Base-by-base conservation (phyloP, 2,329 filamentous ascomycete genomes). In the Xylaria sp. region DNA sequence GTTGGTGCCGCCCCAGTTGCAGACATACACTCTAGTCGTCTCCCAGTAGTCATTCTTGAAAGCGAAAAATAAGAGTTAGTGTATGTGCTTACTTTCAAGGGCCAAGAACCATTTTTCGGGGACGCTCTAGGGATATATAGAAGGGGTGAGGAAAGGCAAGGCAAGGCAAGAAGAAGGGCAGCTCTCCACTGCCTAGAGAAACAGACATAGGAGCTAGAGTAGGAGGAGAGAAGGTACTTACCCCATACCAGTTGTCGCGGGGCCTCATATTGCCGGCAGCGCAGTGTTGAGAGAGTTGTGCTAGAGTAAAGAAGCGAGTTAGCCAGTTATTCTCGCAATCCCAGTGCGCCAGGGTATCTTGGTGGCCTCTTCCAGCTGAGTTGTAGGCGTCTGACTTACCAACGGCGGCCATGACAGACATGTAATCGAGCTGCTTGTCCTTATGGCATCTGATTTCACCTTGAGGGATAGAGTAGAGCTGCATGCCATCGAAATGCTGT, bases 1-100 rank as follows among this genome's bases (percentile, higher is more conserved):
- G 32, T 64, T 64, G 42, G 4, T 42, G 8, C 42, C 54, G 14
- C 53, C 61, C 53, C 53, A 64, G 30, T 64, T 64, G 42, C 61
- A 64, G 42, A 58, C 61, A 17, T 30, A 64, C 21, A 51, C 61
- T 19, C 61, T 34, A 30, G 54, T 50, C n/a, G 45, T 51, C 19
- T 57, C 2, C 39, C 42, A 50, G 54, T 50, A 42, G 17, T 64
- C 61, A 27, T 8, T 19, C 59, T 27, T 61, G 12, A 0, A 7
- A 17, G 12, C 2, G 7, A 21, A 8, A 7, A 2, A n/a, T 14
- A 2, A 3, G 5, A 1, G 24, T 64, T 58, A 64, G 61, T 14
- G 12, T 17, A n/a, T 3, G 27, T 5, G 1, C 1, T 34, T 50
- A 1, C 14, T 54, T 32, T 27, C 2, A 7, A 11, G 47, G 9